Conservation (phyloP, 2,329 filamentous ascomycete genomes). For the Nothophaeocryptopus gaeumannii region DNA sequence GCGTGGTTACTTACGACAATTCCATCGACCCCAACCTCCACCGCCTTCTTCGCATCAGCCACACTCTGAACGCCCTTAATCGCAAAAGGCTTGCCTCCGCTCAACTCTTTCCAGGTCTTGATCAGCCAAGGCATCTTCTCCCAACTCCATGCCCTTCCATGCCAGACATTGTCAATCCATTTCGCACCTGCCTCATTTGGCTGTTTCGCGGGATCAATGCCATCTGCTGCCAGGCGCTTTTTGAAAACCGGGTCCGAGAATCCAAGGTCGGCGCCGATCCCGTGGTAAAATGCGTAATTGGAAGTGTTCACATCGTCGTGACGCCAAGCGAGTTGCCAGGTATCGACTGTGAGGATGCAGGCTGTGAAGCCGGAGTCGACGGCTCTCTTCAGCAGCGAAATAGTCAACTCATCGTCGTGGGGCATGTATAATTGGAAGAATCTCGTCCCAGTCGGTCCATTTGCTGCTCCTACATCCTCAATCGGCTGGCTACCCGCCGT, state of each 20-base stretch:
- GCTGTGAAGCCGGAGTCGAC: slow-evolving; percentile 55
- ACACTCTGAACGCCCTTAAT: slow-evolving; percentile 70
- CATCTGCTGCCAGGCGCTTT: slow-evolving; percentile 49
- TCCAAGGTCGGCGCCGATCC: slow-evolving; percentile 58
- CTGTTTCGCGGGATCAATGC: slow-evolving; percentile 53
- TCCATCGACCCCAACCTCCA: slow-evolving; percentile 61
- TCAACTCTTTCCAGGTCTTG: slow-evolving; percentile 54
- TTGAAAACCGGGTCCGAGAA: slow-evolving; percentile 60
- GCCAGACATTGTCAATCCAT: slow-evolving; percentile 66
- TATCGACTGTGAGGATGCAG: slow-evolving; percentile 61
- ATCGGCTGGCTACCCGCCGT: slow-evolving; percentile 58
- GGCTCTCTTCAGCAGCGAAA: slow-evolving; percentile 57
- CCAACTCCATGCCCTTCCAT: slow-evolving; percentile 63
- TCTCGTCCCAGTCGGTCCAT: slow-evolving; percentile 47
- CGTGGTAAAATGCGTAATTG: slow-evolving; percentile 64
- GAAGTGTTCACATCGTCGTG: slow-evolving; percentile 56
- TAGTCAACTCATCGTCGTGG: slow-evolving; percentile 59
- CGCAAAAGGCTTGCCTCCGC: slow-evolving; percentile 56
- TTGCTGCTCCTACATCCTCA: slow-evolving; percentile 57
- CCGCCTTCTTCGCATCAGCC: slow-evolving; percentile 59
- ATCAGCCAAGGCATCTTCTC: slow-evolving; percentile 65
- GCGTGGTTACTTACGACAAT: slow-evolving; percentile 72
- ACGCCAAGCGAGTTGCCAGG: slow-evolving; percentile 62
- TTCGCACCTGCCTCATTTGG: slow-evolving; percentile 55
- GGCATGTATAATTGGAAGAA: slow-evolving; percentile 66